A percentile compares a stretch with the other conserved stretches of the same genome.
Evolutionary conservation across 768 basidiomycete genomes (phyloP).

Genomic region (Boletus pseudopeckii): DNA sequence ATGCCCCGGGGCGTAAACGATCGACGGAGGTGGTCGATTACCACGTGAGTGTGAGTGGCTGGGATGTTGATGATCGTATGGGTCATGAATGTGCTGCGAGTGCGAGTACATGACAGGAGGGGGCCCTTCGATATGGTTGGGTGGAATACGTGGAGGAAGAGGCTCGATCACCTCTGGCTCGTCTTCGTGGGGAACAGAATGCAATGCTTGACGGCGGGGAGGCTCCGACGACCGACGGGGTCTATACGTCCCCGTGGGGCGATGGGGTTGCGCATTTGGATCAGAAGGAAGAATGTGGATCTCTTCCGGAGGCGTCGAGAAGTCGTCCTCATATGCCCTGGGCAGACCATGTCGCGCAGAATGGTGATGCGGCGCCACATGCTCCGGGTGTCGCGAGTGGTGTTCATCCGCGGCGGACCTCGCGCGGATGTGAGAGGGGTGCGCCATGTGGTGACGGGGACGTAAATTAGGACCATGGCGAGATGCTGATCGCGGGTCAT

Average conservation of each 20-base stretch:
- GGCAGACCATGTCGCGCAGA: constrained; percentile 19
- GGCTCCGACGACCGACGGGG: constrained; percentile 32
- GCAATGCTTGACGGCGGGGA: constrained; percentile 20
- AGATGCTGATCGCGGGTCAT: constrained; percentile 15
- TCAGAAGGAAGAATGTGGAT: constrained; percentile 60
- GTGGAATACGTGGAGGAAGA: constrained; percentile 30
- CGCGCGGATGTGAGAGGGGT: constrained; percentile 36
- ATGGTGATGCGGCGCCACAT: constrained; percentile 7
- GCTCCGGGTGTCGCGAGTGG: constrained; percentile 31
- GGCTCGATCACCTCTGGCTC: constrained; percentile 34
- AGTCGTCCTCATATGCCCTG: constrained; percentile 18
- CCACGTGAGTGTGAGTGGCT: constrained; percentile 37
- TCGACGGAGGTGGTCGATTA: constrained; percentile 48
- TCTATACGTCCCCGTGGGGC: constrained; percentile 26
- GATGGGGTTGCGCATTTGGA: constrained; percentile 35
- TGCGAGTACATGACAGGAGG: constrained; percentile 36
- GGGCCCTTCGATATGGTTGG: constrained; percentile 20
- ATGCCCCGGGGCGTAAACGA: constrained; percentile 53
- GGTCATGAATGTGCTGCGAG: constrained; percentile 39
- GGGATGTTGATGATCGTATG: constrained; percentile 30
- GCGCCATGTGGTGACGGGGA: constrained; percentile 27
- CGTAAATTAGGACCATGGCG: constrained; percentile 25
- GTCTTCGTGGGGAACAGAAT: constrained; percentile 17
- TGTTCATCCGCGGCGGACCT: constrained; percentile 35
- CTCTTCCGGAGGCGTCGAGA: constrained; percentile 48